A percentile compares a stretch with the other conserved stretches of the same genome.
phyloP scores from a whole-genome alignment of 2,329 filamentous ascomycete species.

The Parastagonospora nodorum region DNA sequence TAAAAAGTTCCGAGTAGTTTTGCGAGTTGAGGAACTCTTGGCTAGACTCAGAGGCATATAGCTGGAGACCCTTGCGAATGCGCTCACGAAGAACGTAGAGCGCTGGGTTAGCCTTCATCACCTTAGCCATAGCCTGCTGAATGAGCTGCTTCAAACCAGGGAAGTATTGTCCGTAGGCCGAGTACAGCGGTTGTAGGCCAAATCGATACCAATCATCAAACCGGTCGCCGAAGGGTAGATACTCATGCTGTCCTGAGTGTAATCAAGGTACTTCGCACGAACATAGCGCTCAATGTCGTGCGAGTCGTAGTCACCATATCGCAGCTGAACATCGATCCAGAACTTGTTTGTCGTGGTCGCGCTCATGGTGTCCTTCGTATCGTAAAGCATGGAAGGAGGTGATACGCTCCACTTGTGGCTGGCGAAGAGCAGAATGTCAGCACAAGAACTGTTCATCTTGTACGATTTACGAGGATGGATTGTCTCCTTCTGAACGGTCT shows the following conservation, averaged over 20 bases:
- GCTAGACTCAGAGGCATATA: constrained; percentile 98
- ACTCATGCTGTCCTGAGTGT: constrained; percentile 97
- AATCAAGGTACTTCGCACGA: constrained; percentile 96
- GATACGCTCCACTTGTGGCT: constrained; percentile 99
- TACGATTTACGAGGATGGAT: constrained; percentile 99
- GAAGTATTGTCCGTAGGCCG: constrained; percentile 98
- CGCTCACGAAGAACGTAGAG: constrained; percentile 95
- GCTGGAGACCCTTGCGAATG: constrained; percentile 95
- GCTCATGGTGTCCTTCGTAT: constrained; percentile 95
- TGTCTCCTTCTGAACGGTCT: constrained; percentile 98
- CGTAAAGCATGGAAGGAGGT: constrained; percentile 87
- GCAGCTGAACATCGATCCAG: constrained; percentile 95
- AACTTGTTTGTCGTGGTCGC: constrained; percentile 97
- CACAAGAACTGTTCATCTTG: constrained; percentile 99
- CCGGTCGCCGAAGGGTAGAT: constrained; percentile 97
- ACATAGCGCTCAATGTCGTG: constrained; percentile 99
- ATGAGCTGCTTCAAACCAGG: constrained; percentile 92
- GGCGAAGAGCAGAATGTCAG: constrained; percentile 94
- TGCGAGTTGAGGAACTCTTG: constrained; percentile 99
- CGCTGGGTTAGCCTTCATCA: constrained; percentile 99
- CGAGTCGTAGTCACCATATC: constrained; percentile 98
- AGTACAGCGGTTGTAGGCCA: constrained; percentile 98
- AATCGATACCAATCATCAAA: constrained; percentile 95
- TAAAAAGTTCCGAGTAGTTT: constrained; percentile 99
- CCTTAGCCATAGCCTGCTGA: constrained; percentile 98